phyloP scores from a whole-genome alignment of 202 grass and related monocot species.

The Carex sylvatica region DNA sequence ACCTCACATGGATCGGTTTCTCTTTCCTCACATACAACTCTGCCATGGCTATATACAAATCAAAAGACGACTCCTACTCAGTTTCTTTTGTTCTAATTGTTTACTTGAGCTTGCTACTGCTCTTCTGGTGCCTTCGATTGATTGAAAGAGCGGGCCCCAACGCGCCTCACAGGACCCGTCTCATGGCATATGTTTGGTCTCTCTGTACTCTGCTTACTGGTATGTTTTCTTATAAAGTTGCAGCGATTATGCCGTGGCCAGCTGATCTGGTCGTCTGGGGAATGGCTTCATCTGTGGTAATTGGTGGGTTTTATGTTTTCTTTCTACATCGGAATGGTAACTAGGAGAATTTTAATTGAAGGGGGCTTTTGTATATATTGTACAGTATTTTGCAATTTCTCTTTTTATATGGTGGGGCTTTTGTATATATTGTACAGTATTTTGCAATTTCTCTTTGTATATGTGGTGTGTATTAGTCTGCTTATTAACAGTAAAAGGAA shows the following conservation, averaged over 20 bases:
- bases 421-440: not conserved
- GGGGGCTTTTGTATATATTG: not conserved
- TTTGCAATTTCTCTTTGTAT: not conserved
- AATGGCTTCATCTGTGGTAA: not conserved
- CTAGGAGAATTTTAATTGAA: not conserved
- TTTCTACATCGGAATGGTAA: not conserved
- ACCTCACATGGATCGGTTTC: not conserved
- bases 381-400: not conserved
- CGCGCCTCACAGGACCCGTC: not conserved
- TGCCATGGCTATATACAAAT: slow-evolving; percentile 16
- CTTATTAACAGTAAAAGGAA: not conserved
- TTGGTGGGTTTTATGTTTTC: slow-evolving; percentile 22
- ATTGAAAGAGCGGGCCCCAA: not conserved
- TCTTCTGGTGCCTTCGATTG: slow-evolving; percentile 8
- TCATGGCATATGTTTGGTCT: not conserved
- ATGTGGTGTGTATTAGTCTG: not conserved
- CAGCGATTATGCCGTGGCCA: not conserved
- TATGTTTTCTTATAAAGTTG: slow-evolving; percentile 27
- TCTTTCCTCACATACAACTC: slow-evolving; percentile 19
- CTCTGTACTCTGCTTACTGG: not conserved
- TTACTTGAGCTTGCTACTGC: not conserved
- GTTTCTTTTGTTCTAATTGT: not conserved
- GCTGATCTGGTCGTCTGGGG: not conserved
- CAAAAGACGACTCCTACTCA: not conserved
- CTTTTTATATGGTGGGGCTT: too few relatives aligned